Percentiles rank a stretch among this genome's conserved stretches.
phyloP scores from a whole-genome alignment of 768 basidiomycete species.

The Hemileccinum impolitum region DNA sequence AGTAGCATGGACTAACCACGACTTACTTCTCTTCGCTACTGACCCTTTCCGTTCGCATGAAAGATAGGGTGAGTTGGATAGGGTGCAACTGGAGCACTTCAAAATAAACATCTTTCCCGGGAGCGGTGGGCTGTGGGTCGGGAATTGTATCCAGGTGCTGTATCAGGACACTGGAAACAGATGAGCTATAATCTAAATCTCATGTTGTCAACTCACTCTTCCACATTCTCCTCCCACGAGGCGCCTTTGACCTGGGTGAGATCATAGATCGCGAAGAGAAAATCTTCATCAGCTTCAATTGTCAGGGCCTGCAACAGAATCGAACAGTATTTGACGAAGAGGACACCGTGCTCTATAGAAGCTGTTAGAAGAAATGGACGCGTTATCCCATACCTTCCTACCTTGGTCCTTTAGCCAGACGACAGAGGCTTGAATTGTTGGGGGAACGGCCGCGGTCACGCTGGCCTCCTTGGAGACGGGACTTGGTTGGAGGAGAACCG shows the following conservation, averaged over 20 bases:
- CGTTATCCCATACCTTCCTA: conserved; percentile 25
- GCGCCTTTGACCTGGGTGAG: conserved; percentile 88
- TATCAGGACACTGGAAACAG: conserved; percentile 55
- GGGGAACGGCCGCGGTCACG: conserved; percentile 69
- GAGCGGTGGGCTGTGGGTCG: conserved; percentile 63
- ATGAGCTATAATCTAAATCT: conserved; percentile 1
- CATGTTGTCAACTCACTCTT: conserved; percentile 55
- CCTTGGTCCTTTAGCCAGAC: conserved; percentile 94
- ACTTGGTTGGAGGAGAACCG: conserved; percentile 92
- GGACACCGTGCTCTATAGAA: conserved; percentile 84
- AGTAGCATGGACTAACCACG: background rate
- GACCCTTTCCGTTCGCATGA: conserved; percentile 94
- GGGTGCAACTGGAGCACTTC: conserved; percentile 95
- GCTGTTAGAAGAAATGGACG: background rate
- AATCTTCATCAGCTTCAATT: conserved; percentile 96
- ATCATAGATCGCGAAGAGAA: conserved; percentile 89
- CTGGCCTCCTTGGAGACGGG: conserved; percentile 75
- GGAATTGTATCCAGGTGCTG: conserved; percentile 62
- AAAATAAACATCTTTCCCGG: conserved; percentile 86
- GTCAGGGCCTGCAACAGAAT: conserved; percentile 91
- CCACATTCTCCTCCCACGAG: conserved; percentile 76
- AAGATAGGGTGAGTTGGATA: conserved; percentile 87
- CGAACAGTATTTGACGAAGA: conserved; percentile 98
- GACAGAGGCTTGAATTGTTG: conserved; percentile 84
- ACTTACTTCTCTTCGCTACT: conserved; percentile 90